Percentiles rank a stretch among this genome's conserved stretches.
phyloP scores from a whole-genome alignment of 2,329 filamentous ascomycete species.

The Aspergillus candidus region DNA sequence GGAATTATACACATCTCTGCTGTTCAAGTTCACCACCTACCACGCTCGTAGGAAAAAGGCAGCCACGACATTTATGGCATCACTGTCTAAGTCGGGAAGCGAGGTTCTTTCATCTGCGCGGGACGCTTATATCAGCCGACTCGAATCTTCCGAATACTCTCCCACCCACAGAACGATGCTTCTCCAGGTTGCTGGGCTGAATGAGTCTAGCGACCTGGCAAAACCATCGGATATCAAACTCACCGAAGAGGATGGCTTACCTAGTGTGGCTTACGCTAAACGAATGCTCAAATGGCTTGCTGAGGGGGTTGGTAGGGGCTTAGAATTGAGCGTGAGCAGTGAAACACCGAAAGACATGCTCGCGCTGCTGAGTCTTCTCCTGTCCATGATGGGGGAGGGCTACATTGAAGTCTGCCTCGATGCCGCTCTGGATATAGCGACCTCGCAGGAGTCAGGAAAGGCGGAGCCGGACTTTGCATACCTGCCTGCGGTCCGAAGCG shows the following conservation, averaged over 20 bases:
- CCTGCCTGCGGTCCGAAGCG: constrained; percentile 68
- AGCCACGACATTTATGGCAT: constrained; percentile 86
- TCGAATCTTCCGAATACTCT: constrained; percentile 84
- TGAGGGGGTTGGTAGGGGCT: constrained; percentile 81
- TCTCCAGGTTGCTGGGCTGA: constrained; percentile 76
- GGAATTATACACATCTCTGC: constrained; percentile 78
- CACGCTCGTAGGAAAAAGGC: constrained; percentile 75
- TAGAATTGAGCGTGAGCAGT: constrained; percentile 79
- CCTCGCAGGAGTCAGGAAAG: constrained; percentile 70
- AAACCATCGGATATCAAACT: constrained; percentile 85
- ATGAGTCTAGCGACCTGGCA: constrained; percentile 57
- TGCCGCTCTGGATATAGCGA: constrained; percentile 66
- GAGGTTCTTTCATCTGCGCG: constrained; percentile 82
- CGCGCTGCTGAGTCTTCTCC: constrained; percentile 72
- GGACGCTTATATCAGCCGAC: constrained; percentile 81
- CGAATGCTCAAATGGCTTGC: constrained; percentile 97
- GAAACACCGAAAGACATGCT: constrained; percentile 94
- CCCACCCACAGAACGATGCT: constrained; percentile 85
- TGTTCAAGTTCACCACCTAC: constrained; percentile 97
- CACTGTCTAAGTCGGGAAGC: constrained; percentile 80
- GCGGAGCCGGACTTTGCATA: constrained; percentile 83
- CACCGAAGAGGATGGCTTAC: constrained; percentile 76
- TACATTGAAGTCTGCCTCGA: constrained; percentile 62
- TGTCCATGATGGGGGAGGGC: constrained; percentile 82
- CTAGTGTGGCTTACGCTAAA: constrained; percentile 85